Base-by-base conservation (phyloP, 2,329 filamentous ascomycete species). In the Lasiodiplodia sp. region DNA sequence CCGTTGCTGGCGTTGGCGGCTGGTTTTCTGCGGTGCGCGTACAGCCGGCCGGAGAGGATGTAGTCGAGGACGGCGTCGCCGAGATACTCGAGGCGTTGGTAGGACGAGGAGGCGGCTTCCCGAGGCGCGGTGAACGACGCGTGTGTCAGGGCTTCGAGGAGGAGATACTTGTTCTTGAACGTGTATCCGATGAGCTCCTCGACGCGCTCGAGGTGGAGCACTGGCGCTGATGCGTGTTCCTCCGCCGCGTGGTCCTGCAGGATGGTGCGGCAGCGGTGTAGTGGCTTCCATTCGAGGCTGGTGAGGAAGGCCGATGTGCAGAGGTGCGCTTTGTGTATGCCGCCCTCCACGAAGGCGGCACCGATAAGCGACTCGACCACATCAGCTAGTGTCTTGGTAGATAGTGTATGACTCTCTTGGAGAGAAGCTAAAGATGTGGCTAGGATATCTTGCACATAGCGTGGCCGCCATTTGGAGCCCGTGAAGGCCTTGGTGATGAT, bases 321-420 rank as follows among this genome's bases (percentile, higher is more conserved):
- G 2, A 80, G 73, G 18, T 90, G 78, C 0, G 90, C 91, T 71
- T 88, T 90, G 0, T 81, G 58, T 16, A 92, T 81, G 0, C 91
- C 91, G 1, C 92, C 91, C 65, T 92, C 87, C 1, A 91, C 70
- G 73, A 87, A 94, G 0, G 91, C 87, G 0, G 89, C 92, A 0
- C 93, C 95, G 23, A 97, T 90, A 0, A 97, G 82, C 0, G 94
- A 88, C 76, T 98, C 95, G 0, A 97, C 86, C 0, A 97, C 90
- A 74, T 98, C 95, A 3, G 95, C 95, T 8, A 97, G 85, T 0
- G 88, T 88, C 76, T 98, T 98, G 1, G 89, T 91, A 0, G 92
- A 91, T 38, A 66, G 23, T 1, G 40, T 16, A 12, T 28, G 47
- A 37, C 12, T 56, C 6, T 28, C 51, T 31, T 51, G 51, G n/a